Conservation (phyloP, 306 rosid species). For the Quercus berberidifolia region DNA sequence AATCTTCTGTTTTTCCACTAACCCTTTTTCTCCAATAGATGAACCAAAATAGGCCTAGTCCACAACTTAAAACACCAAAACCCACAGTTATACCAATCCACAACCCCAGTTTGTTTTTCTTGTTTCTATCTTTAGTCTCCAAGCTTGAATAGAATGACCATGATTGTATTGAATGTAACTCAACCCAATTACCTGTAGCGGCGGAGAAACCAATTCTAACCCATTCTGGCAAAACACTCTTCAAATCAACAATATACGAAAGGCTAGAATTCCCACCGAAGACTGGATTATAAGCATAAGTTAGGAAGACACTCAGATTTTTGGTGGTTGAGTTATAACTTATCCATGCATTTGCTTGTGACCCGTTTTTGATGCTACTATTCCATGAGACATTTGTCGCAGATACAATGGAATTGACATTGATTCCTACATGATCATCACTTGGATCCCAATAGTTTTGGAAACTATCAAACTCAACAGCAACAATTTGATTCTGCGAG, state of each 20-base stretch:
- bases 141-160: constrained; percentile 77
- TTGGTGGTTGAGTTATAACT: constrained; percentile 51
- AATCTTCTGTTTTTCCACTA: not conserved
- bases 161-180: constrained; percentile 47
- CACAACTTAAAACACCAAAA: constrained; percentile 31
- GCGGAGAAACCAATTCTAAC: constrained; percentile 76
- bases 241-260: constrained; percentile 49
- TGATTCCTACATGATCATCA: constrained; percentile 59
- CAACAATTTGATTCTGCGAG: constrained; percentile 49
- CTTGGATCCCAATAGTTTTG: constrained; percentile 53
- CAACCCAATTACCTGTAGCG: constrained; percentile 54
- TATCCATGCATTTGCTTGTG: constrained; percentile 58
- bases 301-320: constrained; percentile 56
- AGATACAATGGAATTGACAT: constrained; percentile 58
- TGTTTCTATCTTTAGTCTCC: constrained; percentile 12
- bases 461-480: constrained; percentile 67
- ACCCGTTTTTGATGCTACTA: constrained; percentile 44
- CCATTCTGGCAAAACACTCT: constrained; percentile 48
- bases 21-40: constrained; percentile 34
- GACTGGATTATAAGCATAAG: constrained; percentile 40
- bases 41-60: constrained; percentile 40
- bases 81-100: constrained; percentile 31
- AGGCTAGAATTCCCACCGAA: constrained; percentile 36
- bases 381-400: constrained; percentile 36
- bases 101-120: constrained; percentile 13